Evolutionary conservation across 1,284 basidiomycete species (phyloP), one percentile per base, ranked within the genome.

Genomic region (Sanghuangporus weigelae): DNA sequence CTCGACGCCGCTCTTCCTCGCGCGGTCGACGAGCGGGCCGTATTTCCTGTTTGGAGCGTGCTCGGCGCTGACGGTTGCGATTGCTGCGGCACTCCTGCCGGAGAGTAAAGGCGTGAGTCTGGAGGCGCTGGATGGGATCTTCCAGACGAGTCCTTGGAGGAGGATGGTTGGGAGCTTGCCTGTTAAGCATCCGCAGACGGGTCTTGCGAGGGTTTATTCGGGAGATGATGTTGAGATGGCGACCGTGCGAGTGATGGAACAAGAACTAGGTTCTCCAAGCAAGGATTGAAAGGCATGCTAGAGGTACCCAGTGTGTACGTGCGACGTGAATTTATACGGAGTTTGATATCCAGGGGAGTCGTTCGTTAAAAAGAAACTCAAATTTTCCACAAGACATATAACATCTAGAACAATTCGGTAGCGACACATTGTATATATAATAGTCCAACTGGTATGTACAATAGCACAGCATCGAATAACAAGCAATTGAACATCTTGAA

Each of bases 31-130:
- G 5, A 81, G 73, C 0, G 80, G 78, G 2, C 78, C 80, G 0
- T 84, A 83, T 69, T 83, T 83, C 69, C 70, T 81, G 62, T 84
- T 81, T 59, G 77, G 78, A 44, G 69, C 68, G 26, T 77, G 75
- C 59, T 68, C 75, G 39, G 72, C 75, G 54, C 62, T 80, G 55
- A 75, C 76, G 26, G 76, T 76, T 19, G 16, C 76, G 26, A 73
- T 78, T 12, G 81, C 78, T 64, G 64, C 75, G 39, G 72, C 76
- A 1, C 78, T 74, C 66, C 74, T 76, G 68, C 80, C 80, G 14
- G 82, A 83, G 68, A 80, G 78, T 6, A 76, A 76, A 53, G 80
- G 80, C 2, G 74, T 75, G 60, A 76, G 73, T 53, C 70, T 82
- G 55, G 80, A 81, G 67, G 74, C 77, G 38, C 76, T 82, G 7